Percentiles rank a stretch among this genome's conserved stretches.
Evolutionary conservation across 352 stramenopile species (phyloP).

Genomic region (Phytophthora citricola): DNA sequence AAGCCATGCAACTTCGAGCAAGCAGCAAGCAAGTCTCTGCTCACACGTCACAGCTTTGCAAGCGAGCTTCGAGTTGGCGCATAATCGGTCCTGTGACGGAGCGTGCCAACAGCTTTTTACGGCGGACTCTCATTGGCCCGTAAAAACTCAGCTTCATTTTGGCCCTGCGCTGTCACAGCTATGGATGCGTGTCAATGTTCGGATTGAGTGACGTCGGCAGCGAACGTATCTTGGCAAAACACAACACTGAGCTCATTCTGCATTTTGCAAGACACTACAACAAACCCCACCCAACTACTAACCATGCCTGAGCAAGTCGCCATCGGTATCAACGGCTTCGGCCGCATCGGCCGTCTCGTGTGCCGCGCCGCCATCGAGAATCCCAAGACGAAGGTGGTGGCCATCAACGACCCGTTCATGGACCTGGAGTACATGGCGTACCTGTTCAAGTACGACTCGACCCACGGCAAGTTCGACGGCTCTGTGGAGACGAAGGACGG

Average conservation of each 20-base stretch:
- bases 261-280: background rate
- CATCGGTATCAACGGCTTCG: constrained; percentile 99
- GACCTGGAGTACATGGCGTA: constrained; percentile 96
- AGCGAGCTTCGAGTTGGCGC: no score
- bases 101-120: no score
- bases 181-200: no score
- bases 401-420: constrained; percentile 96
- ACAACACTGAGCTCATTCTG: background rate
- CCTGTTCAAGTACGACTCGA: constrained; percentile 92
- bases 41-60: no score
- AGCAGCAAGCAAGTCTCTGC: no score
- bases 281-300: background rate
- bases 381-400: constrained; percentile 88
- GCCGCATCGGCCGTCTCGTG: constrained; percentile 97
- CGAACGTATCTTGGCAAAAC: no score
- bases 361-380: constrained; percentile 90
- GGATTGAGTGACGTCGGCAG: no score
- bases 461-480: constrained; percentile 90
- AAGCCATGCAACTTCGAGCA: no score
- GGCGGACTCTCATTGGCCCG: no score
- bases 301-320: constrained; percentile 60
- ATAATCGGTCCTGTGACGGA: no score
- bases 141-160: no score
- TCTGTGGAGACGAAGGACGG: constrained; percentile 82
- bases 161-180: no score